Base-by-base conservation (phyloP, 306 rosid genomes). In the Cucumis melo region DNA sequence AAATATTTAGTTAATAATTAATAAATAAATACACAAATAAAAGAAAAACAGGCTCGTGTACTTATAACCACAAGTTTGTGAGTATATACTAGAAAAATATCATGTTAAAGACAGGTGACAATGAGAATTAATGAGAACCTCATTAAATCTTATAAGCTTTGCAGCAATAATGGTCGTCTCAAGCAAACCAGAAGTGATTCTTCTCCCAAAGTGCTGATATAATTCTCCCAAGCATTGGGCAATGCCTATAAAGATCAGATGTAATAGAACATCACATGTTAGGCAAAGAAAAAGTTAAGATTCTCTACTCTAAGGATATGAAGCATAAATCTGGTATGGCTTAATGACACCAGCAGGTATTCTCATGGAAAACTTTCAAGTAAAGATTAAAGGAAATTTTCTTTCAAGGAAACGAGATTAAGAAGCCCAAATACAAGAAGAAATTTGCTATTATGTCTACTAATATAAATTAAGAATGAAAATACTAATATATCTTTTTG, bases 141-240 rank as follows among this genome's bases (percentile, higher is more conserved):
- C 98, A 23, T 67, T 66, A 80, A 82, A 91, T 84, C 84, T 94
- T 84, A 91, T 81, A 60, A 94, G 96, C 74, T 94, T 94, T 27
- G 89, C 82, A 66, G 89, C 95, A 85, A 94, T 87, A 44, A 57
- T 87, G 53, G 98, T 88, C 12, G 97, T 94, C 82, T 94, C 98
- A 61, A 80, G 88, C 82, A 94, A 91, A 80, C 98, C 97, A 1
- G 98, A 87, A 19, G 98, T 91, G 75, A 91, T 94, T 82, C 86
- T 88, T 87, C 98, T 87, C 63, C 98, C 98, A 86, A 94, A 94
- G 81, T 91, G 91, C 79, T 86, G 85, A 78, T 94, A 91, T 78
- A 94, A 77, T 83, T 94, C 97, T 82, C 95, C 98, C 83, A 94
- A 81, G 86, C 98, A 91, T 74, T 91, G 98, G 48, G 91, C 91